Evolutionary conservation across 768 basidiomycete species (phyloP).

Genomic region (Amanita polypyramis): DNA sequence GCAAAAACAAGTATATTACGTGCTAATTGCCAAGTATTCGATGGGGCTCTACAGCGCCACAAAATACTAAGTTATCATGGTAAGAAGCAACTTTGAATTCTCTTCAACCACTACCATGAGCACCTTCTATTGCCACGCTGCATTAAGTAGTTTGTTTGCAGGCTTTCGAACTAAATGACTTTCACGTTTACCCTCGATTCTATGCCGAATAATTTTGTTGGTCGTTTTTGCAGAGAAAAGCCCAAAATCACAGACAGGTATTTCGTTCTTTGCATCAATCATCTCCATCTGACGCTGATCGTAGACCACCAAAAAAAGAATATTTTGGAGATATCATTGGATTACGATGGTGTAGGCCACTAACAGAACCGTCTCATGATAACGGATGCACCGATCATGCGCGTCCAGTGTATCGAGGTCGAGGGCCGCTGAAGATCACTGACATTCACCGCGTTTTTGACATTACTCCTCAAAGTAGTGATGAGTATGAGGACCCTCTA

Average conservation of each 20-base stretch:
- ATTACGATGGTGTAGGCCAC: not conserved
- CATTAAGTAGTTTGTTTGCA: not conserved
- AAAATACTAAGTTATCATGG: not conserved
- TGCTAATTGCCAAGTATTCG: not conserved
- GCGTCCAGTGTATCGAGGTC: not conserved
- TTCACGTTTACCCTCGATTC: not conserved
- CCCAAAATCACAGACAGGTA: not conserved
- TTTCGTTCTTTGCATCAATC: not conserved
- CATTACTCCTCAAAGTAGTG: not conserved
- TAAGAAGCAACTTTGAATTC: not conserved
- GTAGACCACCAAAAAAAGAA: not conserved
- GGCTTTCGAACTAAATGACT: not conserved
- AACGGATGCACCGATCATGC: not conserved
- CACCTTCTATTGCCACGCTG: not conserved
- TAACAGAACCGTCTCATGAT: not conserved
- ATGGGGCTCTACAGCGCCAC: not conserved
- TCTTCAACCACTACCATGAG: not conserved
- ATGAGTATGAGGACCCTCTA: not conserved
- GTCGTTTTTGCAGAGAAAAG: not conserved
- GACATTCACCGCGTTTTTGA: slow-evolving; percentile 2
- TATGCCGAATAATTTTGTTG: not conserved
- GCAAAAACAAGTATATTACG: not conserved
- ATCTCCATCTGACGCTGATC: not conserved
- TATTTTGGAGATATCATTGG: not conserved
- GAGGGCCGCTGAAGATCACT: not conserved